A percentile compares a stretch with the other conserved stretches of the same genome.
Evolutionary conservation across 2,329 filamentous ascomycete species (phyloP).

Genomic region (Botrytis squamosa): DNA sequence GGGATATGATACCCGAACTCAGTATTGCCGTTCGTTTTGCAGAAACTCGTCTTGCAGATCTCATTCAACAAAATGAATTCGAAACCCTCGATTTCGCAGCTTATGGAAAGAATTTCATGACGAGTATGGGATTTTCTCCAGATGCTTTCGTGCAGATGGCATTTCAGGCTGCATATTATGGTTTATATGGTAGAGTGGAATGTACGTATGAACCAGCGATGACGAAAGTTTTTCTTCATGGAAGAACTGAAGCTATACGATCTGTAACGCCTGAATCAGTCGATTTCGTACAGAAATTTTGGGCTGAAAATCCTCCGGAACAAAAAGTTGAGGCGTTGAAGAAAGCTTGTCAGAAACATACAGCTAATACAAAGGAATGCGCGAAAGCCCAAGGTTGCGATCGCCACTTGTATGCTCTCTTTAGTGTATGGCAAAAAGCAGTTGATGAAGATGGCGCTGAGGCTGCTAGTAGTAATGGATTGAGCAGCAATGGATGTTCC

Average conservation of each 20-base stretch:
- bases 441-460: constrained; percentile 69
- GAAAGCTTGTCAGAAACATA: constrained; percentile 81
- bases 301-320: constrained; percentile 81
- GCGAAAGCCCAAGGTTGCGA: constrained; percentile 90
- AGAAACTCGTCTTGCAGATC: constrained; percentile 87
- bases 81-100: constrained; percentile 82
- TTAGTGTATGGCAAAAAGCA: constrained; percentile 89
- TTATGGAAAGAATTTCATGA: constrained; percentile 98
- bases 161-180: constrained; percentile 97
- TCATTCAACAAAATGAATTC: constrained; percentile 97
- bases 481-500: constrained; percentile 61
- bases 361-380: constrained; percentile 75
- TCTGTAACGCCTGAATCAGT: constrained; percentile 79
- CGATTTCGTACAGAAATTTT: constrained; percentile 91
- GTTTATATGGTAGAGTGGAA: constrained; percentile 88
- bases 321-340: constrained; percentile 83
- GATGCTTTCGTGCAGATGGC: constrained; percentile 99
- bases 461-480: constrained; percentile 44
- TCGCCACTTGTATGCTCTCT: constrained; percentile 88
- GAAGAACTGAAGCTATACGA: constrained; percentile 89
- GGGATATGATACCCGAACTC: constrained; percentile 94
- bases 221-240: constrained; percentile 93
- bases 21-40: constrained; percentile 91
- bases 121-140: constrained; percentile 91
- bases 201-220: constrained; percentile 98